Evolutionary conservation across 2,329 filamentous ascomycete genomes (phyloP), one percentile per base, ranked within the genome.

Genomic region (Exophiala calicioides): DNA sequence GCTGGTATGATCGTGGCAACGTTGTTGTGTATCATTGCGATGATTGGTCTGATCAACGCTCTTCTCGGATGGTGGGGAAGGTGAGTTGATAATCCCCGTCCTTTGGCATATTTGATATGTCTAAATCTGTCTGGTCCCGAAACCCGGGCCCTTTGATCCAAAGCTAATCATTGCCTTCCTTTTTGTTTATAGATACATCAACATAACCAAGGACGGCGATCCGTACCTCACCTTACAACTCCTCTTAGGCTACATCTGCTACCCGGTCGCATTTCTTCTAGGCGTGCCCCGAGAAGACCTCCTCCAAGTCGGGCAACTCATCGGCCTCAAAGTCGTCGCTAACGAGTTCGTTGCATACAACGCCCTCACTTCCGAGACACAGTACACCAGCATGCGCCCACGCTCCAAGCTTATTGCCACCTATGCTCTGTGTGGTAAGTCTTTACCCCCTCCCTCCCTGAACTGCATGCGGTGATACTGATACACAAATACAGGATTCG

Each of bases 271-370:
- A 1, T 91, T 89, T 74, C 67, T 94, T n/a, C 77, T 94, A 4
- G 88, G 88, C 55, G 87, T 94, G 10, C 82, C 82, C 16, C 77
- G 84, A 27, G 78, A 78, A 38, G 78, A 85, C 44, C 69, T 95
- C 1, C 78, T 87, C 46, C 81, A 80, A 40, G 90, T 95, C 30
- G 81, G 79, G 26, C 79, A 85, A 60, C 77, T 96, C 31, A 93
- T 95, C 55, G 89, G 88, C 44, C 75, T 85, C 60, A 95, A 96
- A 73, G 76, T 95, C 60, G 82, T 96, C 62, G 84, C 84, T 69
- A 94, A 93, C 72, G 88, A 93, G 68, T 93, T 86, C 68, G 82
- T 84, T 38, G 88, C 86, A 34, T 90, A 88, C 70, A 66, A 67
- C 19, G 64, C 65, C 21, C 79, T 90, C 6, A 74, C 76, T 50